phyloP scores from a whole-genome alignment of 2,329 filamentous ascomycete species.

The Chaetomiaceae sp. region DNA sequence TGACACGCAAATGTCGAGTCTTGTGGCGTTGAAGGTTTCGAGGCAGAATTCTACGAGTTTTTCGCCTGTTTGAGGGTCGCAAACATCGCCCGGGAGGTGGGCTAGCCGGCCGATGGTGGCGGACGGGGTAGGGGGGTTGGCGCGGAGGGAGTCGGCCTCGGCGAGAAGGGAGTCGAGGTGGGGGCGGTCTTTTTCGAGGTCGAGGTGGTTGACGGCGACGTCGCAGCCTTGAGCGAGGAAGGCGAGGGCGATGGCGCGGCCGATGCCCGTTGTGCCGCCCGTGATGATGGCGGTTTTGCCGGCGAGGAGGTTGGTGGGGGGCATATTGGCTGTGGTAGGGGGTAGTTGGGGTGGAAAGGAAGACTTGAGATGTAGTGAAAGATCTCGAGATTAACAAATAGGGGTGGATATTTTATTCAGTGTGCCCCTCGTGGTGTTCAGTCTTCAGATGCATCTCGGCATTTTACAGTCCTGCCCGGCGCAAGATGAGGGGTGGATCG shows the following conservation, averaged over 20 bases:
- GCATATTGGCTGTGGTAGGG: constrained; percentile 33
- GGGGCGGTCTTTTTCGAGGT: constrained; percentile 46
- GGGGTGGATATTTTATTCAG: too few relatives aligned
- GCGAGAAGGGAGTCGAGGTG: constrained; percentile 52
- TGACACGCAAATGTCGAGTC: constrained; percentile 74
- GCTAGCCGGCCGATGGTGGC: constrained; percentile 49
- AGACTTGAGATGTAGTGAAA: too few relatives aligned
- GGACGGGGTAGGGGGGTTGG: constrained; percentile 39
- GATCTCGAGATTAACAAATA: too few relatives aligned
- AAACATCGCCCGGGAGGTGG: constrained; percentile 72
- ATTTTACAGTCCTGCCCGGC: too few relatives aligned
- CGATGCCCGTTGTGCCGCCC: constrained; percentile 81
- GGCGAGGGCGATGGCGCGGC: constrained; percentile 75
- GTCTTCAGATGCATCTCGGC: too few relatives aligned
- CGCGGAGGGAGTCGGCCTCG: constrained; percentile 46
- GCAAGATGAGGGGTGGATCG: too few relatives aligned
- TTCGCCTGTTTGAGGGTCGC: constrained; percentile 65
- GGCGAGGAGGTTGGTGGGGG: constrained; percentile 52
- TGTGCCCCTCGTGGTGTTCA: too few relatives aligned
- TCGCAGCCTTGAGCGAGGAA: constrained; percentile 73
- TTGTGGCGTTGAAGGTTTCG: constrained; percentile 48
- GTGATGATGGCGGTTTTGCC: constrained; percentile 83
- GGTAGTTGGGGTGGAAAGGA: too few relatives aligned
- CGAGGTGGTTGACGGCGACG: constrained; percentile 78
- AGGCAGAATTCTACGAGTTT: constrained; percentile 65